phyloP scores from a whole-genome alignment of 257 asterid species.

The Jaltomata sinuosa region DNA sequence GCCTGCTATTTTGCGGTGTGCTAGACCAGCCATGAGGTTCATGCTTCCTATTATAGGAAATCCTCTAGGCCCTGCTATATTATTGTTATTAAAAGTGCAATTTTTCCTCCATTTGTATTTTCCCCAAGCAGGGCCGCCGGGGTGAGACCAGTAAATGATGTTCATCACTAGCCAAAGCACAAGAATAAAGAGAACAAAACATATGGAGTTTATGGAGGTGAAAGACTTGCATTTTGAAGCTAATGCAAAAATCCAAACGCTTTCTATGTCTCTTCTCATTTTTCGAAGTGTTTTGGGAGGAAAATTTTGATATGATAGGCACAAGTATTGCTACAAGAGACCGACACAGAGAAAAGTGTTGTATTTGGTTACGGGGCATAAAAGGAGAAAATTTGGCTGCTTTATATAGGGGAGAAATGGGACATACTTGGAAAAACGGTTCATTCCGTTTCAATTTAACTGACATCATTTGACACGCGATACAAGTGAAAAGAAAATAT shows the following conservation, averaged over 20 bases:
- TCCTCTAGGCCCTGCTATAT: conserved; percentile 72
- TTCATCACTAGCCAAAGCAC: conserved; percentile 26
- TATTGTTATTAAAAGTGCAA: neutral
- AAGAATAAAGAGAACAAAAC: conserved; percentile 18
- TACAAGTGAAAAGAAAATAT: too few relatives aligned
- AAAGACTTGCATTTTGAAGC: conserved; percentile 45
- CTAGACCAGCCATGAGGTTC: conserved; percentile 60
- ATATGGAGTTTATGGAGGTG: conserved; percentile 16
- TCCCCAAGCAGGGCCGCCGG: conserved; percentile 95
- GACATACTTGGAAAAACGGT: neutral
- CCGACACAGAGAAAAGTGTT: neutral
- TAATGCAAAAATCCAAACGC: conserved; percentile 52
- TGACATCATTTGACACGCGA: too few relatives aligned
- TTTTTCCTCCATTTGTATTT: conserved; percentile 22
- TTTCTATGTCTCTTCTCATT: conserved; percentile 35
- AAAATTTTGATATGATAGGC: neutral
- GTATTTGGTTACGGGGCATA: neutral
- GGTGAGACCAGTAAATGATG: conserved; percentile 58
- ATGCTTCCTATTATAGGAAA: conserved; percentile 66
- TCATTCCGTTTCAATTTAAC: too few relatives aligned
- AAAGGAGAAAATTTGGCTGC: neutral
- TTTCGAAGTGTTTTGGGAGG: neutral
- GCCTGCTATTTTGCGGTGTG: conserved; percentile 68
- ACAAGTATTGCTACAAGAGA: neutral
- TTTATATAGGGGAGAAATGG: neutral